Evolutionary conservation across 2,329 filamentous ascomycete genomes (phyloP).

Genomic region (Fusarium falciforme): DNA sequence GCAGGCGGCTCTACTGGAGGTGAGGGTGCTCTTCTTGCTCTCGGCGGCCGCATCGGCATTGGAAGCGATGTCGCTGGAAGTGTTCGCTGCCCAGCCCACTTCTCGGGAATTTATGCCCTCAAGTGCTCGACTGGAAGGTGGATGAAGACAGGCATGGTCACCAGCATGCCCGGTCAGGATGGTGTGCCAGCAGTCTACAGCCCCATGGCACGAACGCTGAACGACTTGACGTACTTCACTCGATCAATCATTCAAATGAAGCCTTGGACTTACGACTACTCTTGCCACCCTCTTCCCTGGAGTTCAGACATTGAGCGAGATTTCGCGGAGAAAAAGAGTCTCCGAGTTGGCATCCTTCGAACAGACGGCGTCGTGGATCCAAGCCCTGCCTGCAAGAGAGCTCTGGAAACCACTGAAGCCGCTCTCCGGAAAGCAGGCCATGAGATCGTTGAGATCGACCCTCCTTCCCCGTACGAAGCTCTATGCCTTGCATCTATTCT

Average conservation of each 20-base stretch:
- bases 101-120: conserved; percentile 87
- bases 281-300: conserved; percentile 88
- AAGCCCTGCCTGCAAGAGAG: conserved; percentile 83
- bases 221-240: conserved; percentile 87
- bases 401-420: conserved; percentile 75
- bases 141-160: conserved; percentile 86
- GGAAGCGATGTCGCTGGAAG: conserved; percentile 93
- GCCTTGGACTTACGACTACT: conserved; percentile 90
- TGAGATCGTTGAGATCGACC: conserved; percentile 72
- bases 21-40: conserved; percentile 83
- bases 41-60: conserved; percentile 87
- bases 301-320: conserved; percentile 69
- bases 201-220: conserved; percentile 88
- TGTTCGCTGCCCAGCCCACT: conserved; percentile 88
- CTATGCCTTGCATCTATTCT: conserved; percentile 82
- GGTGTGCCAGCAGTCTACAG: conserved; percentile 90
- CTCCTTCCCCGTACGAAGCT: conserved; percentile 79
- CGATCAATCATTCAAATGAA: conserved; percentile 81
- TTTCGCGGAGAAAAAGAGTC: conserved; percentile 68
- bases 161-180: conserved; percentile 93
- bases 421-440: conserved; percentile 80
- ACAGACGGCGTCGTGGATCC: conserved; percentile 88
- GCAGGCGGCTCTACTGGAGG: conserved; percentile 91
- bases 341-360: conserved; percentile 81
- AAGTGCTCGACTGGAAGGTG: conserved; percentile 90